phyloP scores from a whole-genome alignment of 1,139 yeast species.

The Yamadazyma oceani region DNA sequence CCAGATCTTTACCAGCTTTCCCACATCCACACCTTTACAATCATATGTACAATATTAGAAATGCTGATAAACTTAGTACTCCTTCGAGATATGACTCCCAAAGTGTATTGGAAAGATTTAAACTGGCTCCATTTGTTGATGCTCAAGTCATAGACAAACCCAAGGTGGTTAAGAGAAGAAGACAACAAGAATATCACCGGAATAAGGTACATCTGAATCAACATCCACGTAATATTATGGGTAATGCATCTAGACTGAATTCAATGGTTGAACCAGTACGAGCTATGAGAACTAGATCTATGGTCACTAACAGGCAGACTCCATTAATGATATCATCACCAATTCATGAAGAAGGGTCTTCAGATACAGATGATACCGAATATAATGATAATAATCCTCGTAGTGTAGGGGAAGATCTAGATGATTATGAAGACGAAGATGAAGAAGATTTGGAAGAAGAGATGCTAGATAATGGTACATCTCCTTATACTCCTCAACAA shows the following conservation, averaged over 20 bases:
- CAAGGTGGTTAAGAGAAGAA: constrained; percentile 24
- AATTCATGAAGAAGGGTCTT: constrained; percentile 38
- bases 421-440: constrained; percentile 13
- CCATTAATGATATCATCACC: constrained; percentile 40
- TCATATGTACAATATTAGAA: constrained; percentile 42
- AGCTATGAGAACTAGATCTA: constrained; percentile 47
- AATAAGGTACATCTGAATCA: background rate
- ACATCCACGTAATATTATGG: background rate
- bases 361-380: constrained; percentile 38
- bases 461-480: constrained; percentile 24
- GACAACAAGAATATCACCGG: constrained; percentile 21
- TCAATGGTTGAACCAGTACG: constrained; percentile 32
- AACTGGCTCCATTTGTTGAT: constrained; percentile 49
- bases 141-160: constrained; percentile 42
- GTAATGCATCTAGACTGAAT: constrained; percentile 8
- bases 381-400: constrained; percentile 24
- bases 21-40: constrained; percentile 38
- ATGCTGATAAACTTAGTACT: constrained; percentile 42
- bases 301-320: constrained; percentile 30
- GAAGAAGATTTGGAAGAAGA: constrained; percentile 15
- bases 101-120: constrained; percentile 46
- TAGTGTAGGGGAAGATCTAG: constrained; percentile 18
- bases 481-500: constrained; percentile 47
- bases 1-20: constrained; percentile 62
- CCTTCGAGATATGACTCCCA: constrained; percentile 43